Evolutionary conservation across 345 rosid genomes (phyloP).

Genomic region (Combretum micranthum): DNA sequence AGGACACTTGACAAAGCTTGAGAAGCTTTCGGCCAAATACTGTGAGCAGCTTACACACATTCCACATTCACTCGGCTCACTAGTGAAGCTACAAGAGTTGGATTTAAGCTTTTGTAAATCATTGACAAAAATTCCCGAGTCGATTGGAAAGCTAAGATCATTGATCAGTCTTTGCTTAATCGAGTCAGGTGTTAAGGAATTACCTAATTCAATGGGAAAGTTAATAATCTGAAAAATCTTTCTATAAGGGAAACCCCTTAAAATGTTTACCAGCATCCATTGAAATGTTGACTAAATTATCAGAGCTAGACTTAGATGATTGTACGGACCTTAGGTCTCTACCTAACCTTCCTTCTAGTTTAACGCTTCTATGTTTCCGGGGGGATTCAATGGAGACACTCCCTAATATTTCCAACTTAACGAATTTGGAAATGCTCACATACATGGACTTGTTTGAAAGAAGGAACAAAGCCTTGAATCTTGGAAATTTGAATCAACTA

Average conservation of each 20-base stretch:
- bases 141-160: not conserved
- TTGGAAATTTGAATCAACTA: too few species aligned
- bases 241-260: too few species aligned
- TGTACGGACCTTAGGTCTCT: too few species aligned
- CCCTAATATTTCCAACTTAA: too few species aligned
- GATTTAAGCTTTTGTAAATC: not conserved
- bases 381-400: too few species aligned
- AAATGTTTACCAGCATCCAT: too few species aligned
- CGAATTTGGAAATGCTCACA: too few species aligned
- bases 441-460: too few species aligned
- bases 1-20: not conserved
- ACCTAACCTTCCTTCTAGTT: too few species aligned
- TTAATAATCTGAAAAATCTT: too few species aligned
- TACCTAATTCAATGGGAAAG: not conserved
- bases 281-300: not conserved
- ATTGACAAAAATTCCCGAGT: not conserved
- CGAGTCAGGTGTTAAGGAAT: not conserved
- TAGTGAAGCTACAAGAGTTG: not conserved
- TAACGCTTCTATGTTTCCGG: too few species aligned
- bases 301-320: not conserved
- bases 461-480: too few species aligned
- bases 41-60: not conserved
- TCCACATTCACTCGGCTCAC: not conserved
- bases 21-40: rapidly evolving
- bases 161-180: not conserved